These are phyloP conservation scores for Cylindrodendrum hubeiense DNA, from an alignment of 2,329 filamentous ascomycete genomes.

Conservation along the genomic window DNA sequence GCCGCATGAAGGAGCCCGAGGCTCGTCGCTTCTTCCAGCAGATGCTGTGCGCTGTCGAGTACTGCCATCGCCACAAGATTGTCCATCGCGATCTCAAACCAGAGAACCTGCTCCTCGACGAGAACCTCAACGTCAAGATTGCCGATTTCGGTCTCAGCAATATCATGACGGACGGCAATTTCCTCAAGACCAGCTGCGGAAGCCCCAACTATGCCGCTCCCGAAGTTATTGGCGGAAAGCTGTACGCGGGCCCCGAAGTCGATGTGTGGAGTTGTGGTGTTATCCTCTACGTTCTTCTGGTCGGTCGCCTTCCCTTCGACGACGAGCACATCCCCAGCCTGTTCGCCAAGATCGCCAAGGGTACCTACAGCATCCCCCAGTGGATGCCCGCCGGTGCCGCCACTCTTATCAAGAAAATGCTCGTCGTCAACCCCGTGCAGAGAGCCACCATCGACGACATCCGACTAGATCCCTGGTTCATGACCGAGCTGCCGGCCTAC, in stretches of 20 bases:
- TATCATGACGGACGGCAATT: conserved; percentile 99
- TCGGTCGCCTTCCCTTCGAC: conserved; percentile 91
- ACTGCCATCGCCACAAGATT: conserved; percentile 98
- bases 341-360: conserved; percentile 97
- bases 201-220: conserved; percentile 98
- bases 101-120: conserved; percentile 94
- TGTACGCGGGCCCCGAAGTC: conserved; percentile 97
- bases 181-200: conserved; percentile 97
- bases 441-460: conserved; percentile 96
- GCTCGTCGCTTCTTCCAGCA: conserved; percentile 99
- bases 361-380: conserved; percentile 90
- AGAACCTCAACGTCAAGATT: conserved; percentile 98
- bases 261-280: conserved; percentile 98
- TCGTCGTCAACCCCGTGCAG: conserved; percentile 94
- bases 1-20: conserved; percentile 89
- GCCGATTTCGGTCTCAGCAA: conserved; percentile 99
- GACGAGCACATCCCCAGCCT: conserved; percentile 98
- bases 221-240: conserved; percentile 96
- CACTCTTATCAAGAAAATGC: conserved; percentile 88
- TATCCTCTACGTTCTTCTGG: conserved; percentile 86
- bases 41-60: conserved; percentile 98
- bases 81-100: conserved; percentile 98
- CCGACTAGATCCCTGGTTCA: conserved; percentile 93
- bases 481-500: conserved; percentile 86
- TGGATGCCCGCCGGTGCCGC: conserved; percentile 91